A percentile compares a stretch with the other conserved stretches of the same genome.
Evolutionary conservation across 495 filamentous ascomycete genomes (phyloP).

Genomic region (Lasiosphaeriaceae sp.): DNA sequence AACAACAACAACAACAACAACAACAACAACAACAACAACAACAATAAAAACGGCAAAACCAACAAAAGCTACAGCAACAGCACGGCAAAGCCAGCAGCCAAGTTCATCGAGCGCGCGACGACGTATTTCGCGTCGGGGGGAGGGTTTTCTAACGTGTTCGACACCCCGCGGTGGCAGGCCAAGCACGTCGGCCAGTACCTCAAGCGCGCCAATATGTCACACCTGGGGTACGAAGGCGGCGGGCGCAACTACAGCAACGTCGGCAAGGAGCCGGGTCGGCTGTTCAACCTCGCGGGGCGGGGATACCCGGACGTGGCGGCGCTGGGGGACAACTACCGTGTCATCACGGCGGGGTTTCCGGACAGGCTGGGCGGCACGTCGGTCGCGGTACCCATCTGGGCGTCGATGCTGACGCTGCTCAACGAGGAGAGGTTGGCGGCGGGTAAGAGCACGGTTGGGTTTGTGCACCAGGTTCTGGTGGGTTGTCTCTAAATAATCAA

Average conservation of each 20-base stretch:
- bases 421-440: conserved; percentile 58
- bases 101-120: conserved; percentile 39
- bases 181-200: conserved; percentile 52
- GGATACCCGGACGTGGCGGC: conserved; percentile 65
- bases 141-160: conserved; percentile 68
- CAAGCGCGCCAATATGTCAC: conserved; percentile 39
- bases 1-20: conserved; percentile 25
- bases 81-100: conserved; percentile 38
- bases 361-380: conserved; percentile 51
- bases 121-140: conserved; percentile 54
- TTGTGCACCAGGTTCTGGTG: conserved; percentile 54
- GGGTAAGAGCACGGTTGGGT: conserved; percentile 41
- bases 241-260: conserved; percentile 22
- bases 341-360: conserved; percentile 41
- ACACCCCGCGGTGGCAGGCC: conserved; percentile 55
- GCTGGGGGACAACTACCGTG: conserved; percentile 55
- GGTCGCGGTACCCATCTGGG: conserved; percentile 55
- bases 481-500: too few species aligned
- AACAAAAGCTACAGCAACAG: conserved; percentile 14
- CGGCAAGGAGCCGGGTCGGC: conserved; percentile 32
- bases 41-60: conserved; percentile 13
- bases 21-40: too few species aligned
- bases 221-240: conserved; percentile 30
- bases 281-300: conserved; percentile 56
- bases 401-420: conserved; percentile 53